Evolutionary conservation across 2,329 filamentous ascomycete species (phyloP).

Genomic region (Sclerotinia sclerotiorum): DNA sequence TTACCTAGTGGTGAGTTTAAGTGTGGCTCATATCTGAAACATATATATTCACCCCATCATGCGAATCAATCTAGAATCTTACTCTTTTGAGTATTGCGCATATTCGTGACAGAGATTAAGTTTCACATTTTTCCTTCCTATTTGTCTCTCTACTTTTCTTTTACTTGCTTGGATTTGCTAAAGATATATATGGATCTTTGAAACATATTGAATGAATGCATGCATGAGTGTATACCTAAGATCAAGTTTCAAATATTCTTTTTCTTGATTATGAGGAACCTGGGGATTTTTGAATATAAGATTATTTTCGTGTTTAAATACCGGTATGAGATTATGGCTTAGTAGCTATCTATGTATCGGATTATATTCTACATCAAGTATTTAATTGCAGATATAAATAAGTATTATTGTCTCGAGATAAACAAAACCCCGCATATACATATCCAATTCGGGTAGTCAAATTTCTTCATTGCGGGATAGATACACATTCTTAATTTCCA

Average conservation of each 20-base stretch:
- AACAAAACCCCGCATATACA: background rate
- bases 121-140: background rate
- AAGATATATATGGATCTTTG: background rate
- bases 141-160: no score
- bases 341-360: background rate
- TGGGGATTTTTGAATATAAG: background rate
- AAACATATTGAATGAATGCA: background rate
- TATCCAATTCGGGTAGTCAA: no score
- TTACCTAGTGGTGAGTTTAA: no score
- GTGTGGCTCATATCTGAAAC: no score
- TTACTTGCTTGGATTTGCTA: no score
- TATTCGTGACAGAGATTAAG: no score
- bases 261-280: background rate
- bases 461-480: background rate
- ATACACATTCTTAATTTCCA: background rate
- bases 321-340: background rate
- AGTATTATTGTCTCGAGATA: no score
- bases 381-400: no score
- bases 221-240: background rate
- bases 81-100: no score
- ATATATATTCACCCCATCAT: no score
- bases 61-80: no score
- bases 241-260: background rate
- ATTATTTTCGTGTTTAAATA: background rate
- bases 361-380: background rate